Evolutionary conservation across 257 asterid genomes (phyloP), one percentile per base, ranked within the genome.

Genomic region (Lithospermum erythrorhizon): DNA sequence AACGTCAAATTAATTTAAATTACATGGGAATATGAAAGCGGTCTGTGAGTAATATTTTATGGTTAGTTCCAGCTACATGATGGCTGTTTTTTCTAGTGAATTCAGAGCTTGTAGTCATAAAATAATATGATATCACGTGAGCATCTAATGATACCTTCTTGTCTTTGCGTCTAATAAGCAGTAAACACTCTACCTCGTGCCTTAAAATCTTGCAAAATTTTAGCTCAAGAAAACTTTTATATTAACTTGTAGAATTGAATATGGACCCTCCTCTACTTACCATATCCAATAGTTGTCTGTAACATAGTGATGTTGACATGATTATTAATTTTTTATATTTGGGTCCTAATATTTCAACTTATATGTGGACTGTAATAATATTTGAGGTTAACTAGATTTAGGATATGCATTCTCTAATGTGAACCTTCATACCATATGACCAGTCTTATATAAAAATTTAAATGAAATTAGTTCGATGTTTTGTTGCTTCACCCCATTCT

Each of bases 121-220:
- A n/a, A 74, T 73, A 65, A 70, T 72, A 78, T 77, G 78, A 75
- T 75, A 79, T 87, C 87, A 82, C 83, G 89, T 83, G 87, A 78
- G 75, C 63, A 65, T 72, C 82, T 69, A 69, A 22, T 55, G 41
- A 55, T 56, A 41, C 49, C 18, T 41, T 41, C 49, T 41, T 41
- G 49, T 41, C 49, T 11, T 27, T 41, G 49, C 17, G 14, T 41
- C 49, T 41, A 41, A 35, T 41, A 41, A 35, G 1, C 6, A 27
- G 32, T 2, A 27, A 41, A 41, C 49, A 41, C 49, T 65, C 30
- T 32, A 32, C 86, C 87, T 79, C 87, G 82, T 78, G 82, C 88
- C 85, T 68, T 77, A 71, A 73, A 81, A 76, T 78, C 76, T 72
- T 73, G 78, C 78, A 68, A 59, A 68, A 51, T 29, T 61, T 72